phyloP scores from a whole-genome alignment of 1,139 yeast species.

The Yamadazyma blattariae region DNA sequence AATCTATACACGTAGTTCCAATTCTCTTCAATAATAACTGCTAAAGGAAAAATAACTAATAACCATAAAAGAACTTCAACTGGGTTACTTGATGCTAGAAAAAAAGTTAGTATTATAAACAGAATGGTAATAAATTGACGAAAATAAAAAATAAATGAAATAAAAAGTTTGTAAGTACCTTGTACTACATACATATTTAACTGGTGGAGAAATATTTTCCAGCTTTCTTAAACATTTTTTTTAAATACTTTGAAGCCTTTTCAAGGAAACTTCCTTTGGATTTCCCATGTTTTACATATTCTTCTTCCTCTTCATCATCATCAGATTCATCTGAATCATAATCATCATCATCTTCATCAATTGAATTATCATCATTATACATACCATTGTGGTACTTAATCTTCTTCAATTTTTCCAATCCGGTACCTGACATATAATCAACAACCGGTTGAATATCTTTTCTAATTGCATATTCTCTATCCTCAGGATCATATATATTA shows the following conservation, averaged over 20 bases:
- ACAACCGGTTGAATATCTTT: constrained; percentile 19
- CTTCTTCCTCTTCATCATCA: constrained; percentile 2
- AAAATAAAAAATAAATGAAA: too few relatives aligned
- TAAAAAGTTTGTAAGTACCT: too few relatives aligned
- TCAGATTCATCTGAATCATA: constrained; percentile 2
- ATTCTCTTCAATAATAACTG: too few relatives aligned
- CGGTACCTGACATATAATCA: constrained; percentile 19
- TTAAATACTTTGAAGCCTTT: constrained; percentile 9
- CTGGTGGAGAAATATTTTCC: constrained; percentile 6
- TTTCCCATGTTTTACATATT: constrained; percentile 2
- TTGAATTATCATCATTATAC: constrained; percentile 10
- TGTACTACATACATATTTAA: too few relatives aligned
- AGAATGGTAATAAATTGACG: too few relatives aligned
- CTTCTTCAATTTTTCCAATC: constrained; percentile 8
- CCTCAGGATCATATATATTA: constrained; percentile 36
- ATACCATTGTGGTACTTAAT: constrained; percentile 13
- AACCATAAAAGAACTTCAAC: too few relatives aligned
- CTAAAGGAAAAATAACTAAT: background rate
- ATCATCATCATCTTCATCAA: constrained; percentile 1
- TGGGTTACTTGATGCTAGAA: too few relatives aligned
- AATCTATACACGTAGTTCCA: too few relatives aligned
- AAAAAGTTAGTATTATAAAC: background rate
- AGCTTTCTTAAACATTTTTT: constrained; percentile 8
- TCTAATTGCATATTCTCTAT: constrained; percentile 22
- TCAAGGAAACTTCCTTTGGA: constrained; percentile 3